Evolutionary conservation across 345 rosid genomes (phyloP).

Genomic region (Physaria fendleri): DNA sequence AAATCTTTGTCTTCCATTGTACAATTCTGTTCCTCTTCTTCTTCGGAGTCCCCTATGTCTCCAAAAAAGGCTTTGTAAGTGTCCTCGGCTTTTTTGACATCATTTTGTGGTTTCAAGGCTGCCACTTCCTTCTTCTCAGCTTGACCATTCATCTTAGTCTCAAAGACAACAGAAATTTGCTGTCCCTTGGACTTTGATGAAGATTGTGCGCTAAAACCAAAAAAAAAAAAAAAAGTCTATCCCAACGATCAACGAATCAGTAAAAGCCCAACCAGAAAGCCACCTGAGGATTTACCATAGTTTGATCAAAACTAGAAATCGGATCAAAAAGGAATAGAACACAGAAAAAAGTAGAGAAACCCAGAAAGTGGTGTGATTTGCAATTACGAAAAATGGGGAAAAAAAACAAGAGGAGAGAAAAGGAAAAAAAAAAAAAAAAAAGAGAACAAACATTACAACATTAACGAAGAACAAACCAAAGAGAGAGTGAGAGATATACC

Average conservation of each 20-base stretch:
- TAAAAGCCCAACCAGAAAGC: no score
- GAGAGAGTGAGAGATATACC: constrained; percentile 39
- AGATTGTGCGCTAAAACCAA: no score
- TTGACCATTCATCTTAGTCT: constrained; percentile 41
- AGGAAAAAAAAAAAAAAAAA: no score
- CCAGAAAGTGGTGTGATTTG: no score
- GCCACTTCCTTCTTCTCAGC: constrained; percentile 40
- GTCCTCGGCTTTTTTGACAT: constrained; percentile 46
- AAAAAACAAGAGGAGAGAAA: no score
- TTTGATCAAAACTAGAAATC: no score
- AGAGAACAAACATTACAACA: constrained; percentile 13
- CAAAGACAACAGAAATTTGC: constrained; percentile 34
- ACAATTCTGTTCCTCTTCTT: constrained; percentile 46
- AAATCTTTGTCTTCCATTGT: constrained; percentile 37
- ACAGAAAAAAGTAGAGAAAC: no score
- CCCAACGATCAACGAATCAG: no score
- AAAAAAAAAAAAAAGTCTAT: no score
- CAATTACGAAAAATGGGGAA: no score
- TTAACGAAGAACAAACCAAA: not conserved
- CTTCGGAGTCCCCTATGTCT: constrained; percentile 56
- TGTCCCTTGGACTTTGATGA: constrained; percentile 38
- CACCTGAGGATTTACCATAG: no score
- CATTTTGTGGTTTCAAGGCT: constrained; percentile 40
- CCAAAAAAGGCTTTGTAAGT: constrained; percentile 69
- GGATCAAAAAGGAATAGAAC: no score